Conservation (phyloP, 2,329 filamentous ascomycete species). For the Fusarium sp. region DNA sequence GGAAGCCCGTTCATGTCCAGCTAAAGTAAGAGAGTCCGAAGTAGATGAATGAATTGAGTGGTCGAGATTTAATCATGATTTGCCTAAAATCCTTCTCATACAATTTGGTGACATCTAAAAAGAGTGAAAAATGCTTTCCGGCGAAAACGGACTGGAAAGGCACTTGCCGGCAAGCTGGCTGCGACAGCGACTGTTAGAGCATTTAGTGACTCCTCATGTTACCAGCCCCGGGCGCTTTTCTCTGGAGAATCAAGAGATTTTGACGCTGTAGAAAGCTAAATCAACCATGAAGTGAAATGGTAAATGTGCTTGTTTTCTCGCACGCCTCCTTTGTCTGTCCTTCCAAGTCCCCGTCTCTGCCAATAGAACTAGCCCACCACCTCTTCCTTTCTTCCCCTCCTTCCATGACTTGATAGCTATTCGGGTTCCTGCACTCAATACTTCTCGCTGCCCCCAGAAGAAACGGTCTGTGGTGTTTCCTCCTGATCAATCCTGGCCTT, state of each 20-base stretch:
- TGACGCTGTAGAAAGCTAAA: not conserved
- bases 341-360: not conserved
- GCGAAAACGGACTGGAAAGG: not conserved
- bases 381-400: not conserved
- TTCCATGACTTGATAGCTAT: not conserved
- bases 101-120: too few relatives aligned
- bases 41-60: not conserved
- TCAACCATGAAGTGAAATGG: not conserved
- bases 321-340: not conserved
- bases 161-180: not conserved
- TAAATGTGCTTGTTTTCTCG: not conserved
- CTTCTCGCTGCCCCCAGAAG: conserved; percentile 12
- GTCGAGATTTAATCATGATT: too few relatives aligned
- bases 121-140: not conserved
- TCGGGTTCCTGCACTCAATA: not conserved
- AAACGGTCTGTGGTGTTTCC: conserved; percentile 1
- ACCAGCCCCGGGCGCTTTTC: too few relatives aligned
- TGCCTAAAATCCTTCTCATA: too few relatives aligned
- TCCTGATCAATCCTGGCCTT: conserved; percentile 10
- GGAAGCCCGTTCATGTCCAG: conserved; percentile 12
- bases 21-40: not conserved
- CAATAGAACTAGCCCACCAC: not conserved
- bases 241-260: not conserved
- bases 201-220: not conserved
- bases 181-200: not conserved